Evolutionary conservation across 768 basidiomycete genomes (phyloP), one percentile per base, ranked within the genome.

Genomic region (Tricholoma sp.): DNA sequence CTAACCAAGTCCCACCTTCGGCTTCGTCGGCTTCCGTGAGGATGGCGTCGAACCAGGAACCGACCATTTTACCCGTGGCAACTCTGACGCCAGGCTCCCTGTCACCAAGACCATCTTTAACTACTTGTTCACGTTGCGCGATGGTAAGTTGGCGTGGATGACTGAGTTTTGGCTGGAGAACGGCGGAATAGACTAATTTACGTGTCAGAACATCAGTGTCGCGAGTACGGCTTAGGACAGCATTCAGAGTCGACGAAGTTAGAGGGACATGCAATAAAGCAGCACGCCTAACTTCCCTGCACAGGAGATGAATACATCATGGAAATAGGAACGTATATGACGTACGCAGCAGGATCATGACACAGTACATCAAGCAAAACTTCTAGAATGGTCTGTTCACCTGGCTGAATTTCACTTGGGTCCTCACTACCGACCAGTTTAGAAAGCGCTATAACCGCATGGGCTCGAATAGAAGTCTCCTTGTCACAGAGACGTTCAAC

Each of bases 51-150:
- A 94, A 83, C 96, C 96, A 98, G 16, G 79, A 78, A 0, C 81
- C 83, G 21, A 96, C 75, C 60, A 98, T 79, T 55, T 84, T 86
- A 3, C 83, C 87, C 0, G 92, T 88, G 0, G 94, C 91, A n/a
- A 86, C 78, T 22, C 90, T 79, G 1, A 98, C 95, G 2, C 74
- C 75, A 0, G 85, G 83, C 62, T 98, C 95, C 29, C 96, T 79
- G 71, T 98, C 96, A 0, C 93, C 89, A 4, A 98, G 76, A 0
- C 96, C 96, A 61, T 91, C 85, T 43, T 86, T 84, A n/a, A 96
- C 83, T 43, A 96, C 78, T 54, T 85, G 78, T 65, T 96, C 91
- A 35, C 96, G 81, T 69, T 97, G 93, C 0, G 84, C 77, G 29
- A 93, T 87, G 1, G 82, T 83, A 32, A 98, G 78, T 12, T 82